Conservation (phyloP, 768 basidiomycete genomes). For the Cystofilobasidium ferigula region DNA sequence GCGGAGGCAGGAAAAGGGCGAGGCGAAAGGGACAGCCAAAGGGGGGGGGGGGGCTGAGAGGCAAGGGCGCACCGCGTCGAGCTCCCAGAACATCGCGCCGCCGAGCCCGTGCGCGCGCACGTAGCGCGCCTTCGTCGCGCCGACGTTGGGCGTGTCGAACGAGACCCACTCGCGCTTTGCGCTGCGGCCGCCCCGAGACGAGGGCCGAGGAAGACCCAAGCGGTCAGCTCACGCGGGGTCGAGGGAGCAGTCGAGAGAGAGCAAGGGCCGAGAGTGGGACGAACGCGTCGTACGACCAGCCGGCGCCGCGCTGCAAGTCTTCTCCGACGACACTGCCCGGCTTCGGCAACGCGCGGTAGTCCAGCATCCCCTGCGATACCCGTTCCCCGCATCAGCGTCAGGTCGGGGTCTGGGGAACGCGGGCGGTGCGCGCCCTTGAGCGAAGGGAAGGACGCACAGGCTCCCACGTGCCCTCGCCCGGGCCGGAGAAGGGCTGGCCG, state of each 20-base stretch:
- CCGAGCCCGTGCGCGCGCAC: constrained; percentile 65
- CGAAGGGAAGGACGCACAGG: constrained; percentile 45
- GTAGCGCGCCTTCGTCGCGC: constrained; percentile 53
- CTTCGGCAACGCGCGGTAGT: constrained; percentile 79
- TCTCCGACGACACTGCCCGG: constrained; percentile 55
- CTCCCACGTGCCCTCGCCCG: constrained; percentile 87
- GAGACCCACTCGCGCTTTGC: constrained; percentile 66
- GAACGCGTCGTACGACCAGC: constrained; percentile 68
- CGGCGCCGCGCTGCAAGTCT: constrained; percentile 59
- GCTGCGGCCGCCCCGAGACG: background rate
- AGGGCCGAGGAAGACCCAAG: background rate
- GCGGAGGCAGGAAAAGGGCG: too few species aligned
- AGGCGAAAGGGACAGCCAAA: background rate
- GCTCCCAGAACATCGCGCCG: constrained; percentile 69
- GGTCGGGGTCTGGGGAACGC: too few species aligned
- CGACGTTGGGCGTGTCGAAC: constrained; percentile 64
- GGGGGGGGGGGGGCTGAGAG: background rate
- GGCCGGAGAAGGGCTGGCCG: constrained; percentile 63
- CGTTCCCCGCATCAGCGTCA: background rate
- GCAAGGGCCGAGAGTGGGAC: constrained; percentile 20
- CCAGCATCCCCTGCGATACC: constrained; percentile 43
- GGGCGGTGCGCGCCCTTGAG: background rate
- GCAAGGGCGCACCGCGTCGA: constrained; percentile 16
- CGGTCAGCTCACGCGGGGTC: background rate
- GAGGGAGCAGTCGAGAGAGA: too few species aligned